Percentiles rank a stretch among this genome's conserved stretches.
phyloP scores from a whole-genome alignment of 2,329 filamentous ascomycete species.

The Fusarium protoensiforme region DNA sequence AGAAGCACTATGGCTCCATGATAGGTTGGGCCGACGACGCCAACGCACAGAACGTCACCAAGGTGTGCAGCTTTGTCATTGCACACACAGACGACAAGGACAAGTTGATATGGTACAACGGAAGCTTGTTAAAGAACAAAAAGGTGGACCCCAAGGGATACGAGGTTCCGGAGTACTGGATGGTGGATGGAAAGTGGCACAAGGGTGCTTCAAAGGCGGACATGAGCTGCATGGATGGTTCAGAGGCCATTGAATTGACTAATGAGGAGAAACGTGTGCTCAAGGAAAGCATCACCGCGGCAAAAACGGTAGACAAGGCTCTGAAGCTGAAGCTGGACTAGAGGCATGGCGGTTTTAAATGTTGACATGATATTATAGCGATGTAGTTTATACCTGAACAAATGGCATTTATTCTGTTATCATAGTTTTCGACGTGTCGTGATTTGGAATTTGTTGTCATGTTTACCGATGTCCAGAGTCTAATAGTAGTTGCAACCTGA shows the following conservation, averaged over 20 bases:
- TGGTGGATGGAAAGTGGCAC: conserved; percentile 51
- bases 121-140: conserved; percentile 54
- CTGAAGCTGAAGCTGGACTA: background rate
- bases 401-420: background rate
- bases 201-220: conserved; percentile 46
- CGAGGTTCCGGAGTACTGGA: conserved; percentile 50
- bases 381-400: background rate
- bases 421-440: no score
- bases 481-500: no score
- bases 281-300: conserved; percentile 9
- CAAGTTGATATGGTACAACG: conserved; percentile 55
- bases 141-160: conserved; percentile 40
- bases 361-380: background rate
- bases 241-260: conserved; percentile 3
- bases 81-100: conserved; percentile 53
- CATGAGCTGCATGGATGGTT: conserved; percentile 51
- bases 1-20: conserved; percentile 53
- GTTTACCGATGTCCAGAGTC: no score
- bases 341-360: background rate
- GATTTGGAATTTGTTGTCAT: no score
- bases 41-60: background rate
- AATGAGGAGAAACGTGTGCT: conserved; percentile 8
- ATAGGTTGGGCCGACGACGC: conserved; percentile 46
- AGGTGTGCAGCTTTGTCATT: conserved; percentile 53
- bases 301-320: conserved; percentile 16